A percentile compares a stretch with the other conserved stretches of the same genome.
Evolutionary conservation across 2,329 filamentous ascomycete species (phyloP).

Genomic region (Monosporascus sp.): DNA sequence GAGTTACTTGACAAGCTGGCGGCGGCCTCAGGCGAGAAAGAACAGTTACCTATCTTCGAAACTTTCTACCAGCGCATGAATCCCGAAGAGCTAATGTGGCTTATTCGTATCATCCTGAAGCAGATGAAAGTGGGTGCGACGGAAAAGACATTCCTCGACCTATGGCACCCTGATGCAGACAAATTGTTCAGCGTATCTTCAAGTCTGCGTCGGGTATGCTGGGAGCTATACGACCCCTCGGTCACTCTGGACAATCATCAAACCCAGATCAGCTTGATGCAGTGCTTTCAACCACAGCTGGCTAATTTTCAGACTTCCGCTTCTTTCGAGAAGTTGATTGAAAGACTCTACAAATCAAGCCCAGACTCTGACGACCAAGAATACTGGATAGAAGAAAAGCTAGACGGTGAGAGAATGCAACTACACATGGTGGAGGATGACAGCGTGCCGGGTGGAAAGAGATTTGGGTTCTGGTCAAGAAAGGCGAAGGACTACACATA

Average conservation of each 20-base stretch:
- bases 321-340: conserved; percentile 71
- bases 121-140: conserved; percentile 71
- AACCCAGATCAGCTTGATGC: conserved; percentile 74
- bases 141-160: conserved; percentile 79
- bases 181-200: conserved; percentile 84
- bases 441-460: conserved; percentile 59
- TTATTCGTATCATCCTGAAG: conserved; percentile 86
- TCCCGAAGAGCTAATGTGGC: conserved; percentile 86
- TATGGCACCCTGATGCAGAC: conserved; percentile 76
- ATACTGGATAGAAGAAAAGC: conserved; percentile 97
- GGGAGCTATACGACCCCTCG: conserved; percentile 76
- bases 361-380: conserved; percentile 63
- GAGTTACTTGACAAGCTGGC: conserved; percentile 74
- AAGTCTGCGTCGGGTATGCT: conserved; percentile 84
- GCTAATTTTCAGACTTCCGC: conserved; percentile 85
- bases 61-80: conserved; percentile 90
- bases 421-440: conserved; percentile 81
- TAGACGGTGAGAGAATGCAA: conserved; percentile 96
- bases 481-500: conserved; percentile 97
- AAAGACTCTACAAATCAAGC: conserved; percentile 45
- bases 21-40: conserved; percentile 69
- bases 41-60: conserved; percentile 75
- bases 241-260: conserved; percentile 70
- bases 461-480: conserved; percentile 87
- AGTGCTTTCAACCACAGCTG: conserved; percentile 93